Percentiles rank a stretch among this genome's conserved stretches.
Evolutionary conservation across 2,329 filamentous ascomycete species (phyloP).

Genomic region (Fusarium algeriense): DNA sequence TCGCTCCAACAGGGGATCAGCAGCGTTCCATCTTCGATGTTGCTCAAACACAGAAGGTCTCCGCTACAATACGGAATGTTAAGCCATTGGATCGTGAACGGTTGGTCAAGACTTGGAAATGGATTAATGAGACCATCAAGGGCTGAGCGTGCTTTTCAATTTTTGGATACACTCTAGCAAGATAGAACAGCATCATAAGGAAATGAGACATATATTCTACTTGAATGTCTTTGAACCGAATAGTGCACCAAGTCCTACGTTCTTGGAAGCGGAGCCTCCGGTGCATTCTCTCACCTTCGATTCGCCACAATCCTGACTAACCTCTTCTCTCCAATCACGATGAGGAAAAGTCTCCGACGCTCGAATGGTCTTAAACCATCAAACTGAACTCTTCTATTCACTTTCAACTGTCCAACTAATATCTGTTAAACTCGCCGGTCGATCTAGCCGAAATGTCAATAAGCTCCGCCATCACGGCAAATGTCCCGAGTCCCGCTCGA

Average conservation of each 20-base stretch:
- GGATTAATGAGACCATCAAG: slow-evolving; percentile 27
- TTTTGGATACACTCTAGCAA: rapidly evolving
- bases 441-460: neutral
- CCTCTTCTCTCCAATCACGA: neutral
- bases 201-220: no score
- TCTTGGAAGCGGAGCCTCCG: neutral
- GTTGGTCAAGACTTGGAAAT: slow-evolving; percentile 40
- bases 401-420: neutral
- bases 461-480: rapidly evolving
- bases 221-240: no score
- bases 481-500: neutral
- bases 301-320: neutral
- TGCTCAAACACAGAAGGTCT: slow-evolving; percentile 5
- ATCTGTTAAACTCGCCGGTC: neutral
- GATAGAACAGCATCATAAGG: neutral
- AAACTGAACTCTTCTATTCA: neutral
- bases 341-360: neutral
- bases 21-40: slow-evolving; percentile 19
- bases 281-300: neutral
- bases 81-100: slow-evolving; percentile 28
- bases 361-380: neutral
- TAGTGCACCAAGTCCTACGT: no score
- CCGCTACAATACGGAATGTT: slow-evolving; percentile 18
- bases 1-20: rapidly evolving
- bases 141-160: neutral